Conservation (phyloP, 306 rosid species). For the Lablab purpureus region DNA sequence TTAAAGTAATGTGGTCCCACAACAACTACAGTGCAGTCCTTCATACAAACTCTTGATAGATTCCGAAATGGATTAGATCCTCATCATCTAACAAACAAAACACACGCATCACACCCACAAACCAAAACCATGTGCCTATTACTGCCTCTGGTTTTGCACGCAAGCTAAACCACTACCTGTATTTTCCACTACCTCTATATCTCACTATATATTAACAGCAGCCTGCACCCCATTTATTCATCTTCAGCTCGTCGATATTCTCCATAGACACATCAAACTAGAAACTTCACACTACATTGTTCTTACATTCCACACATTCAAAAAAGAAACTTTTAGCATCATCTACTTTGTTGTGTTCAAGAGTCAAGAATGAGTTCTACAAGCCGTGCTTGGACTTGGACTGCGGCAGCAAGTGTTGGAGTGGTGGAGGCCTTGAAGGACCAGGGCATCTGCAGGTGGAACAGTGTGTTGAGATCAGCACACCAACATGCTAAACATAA, state of each 20-base stretch:
- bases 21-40: background rate
- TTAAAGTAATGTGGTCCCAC: background rate
- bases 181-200: background rate
- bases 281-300: background rate
- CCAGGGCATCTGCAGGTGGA: constrained; percentile 70
- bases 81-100: background rate
- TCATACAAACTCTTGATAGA: too few relatives aligned
- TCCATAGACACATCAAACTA: background rate
- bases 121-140: constrained; percentile 40
- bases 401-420: constrained; percentile 49
- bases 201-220: constrained; percentile 29
- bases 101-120: background rate
- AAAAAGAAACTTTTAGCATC: background rate
- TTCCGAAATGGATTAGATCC: background rate
- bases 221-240: background rate
- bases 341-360: background rate
- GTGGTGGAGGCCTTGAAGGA: constrained; percentile 60
- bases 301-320: background rate
- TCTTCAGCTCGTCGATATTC: background rate
- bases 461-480: constrained; percentile 47
- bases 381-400: constrained; percentile 49
- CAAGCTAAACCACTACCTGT: background rate
- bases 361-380: constrained; percentile 39
- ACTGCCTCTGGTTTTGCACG: constrained; percentile 27
- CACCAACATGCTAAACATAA: constrained; percentile 56